These are phyloP conservation scores for Piloderma croceum DNA, from an alignment of 768 basidiomycete species.

Conservation along the genomic window DNA sequence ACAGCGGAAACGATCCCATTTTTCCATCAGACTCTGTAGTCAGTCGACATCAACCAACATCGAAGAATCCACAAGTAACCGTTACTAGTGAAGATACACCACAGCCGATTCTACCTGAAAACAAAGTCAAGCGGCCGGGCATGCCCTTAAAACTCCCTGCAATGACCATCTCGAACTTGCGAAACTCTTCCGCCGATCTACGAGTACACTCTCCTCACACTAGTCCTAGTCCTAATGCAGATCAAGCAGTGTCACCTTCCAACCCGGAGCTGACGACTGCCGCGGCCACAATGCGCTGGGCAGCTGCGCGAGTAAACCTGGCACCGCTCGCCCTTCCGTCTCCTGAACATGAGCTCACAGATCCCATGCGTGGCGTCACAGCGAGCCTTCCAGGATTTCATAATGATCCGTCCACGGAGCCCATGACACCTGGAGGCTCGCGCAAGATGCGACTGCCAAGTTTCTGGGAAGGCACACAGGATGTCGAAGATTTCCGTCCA, in stretches of 20 bases:
- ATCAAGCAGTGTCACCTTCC: not conserved
- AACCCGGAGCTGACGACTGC: conserved; percentile 56
- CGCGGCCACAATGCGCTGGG: conserved; percentile 81
- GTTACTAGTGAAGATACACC: not conserved
- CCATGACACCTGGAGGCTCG: conserved; percentile 41
- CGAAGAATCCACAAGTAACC: not conserved
- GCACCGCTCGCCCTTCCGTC: conserved; percentile 84
- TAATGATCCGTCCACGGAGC: conserved; percentile 31
- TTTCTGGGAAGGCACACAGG: conserved; percentile 63
- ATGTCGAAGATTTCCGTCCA: conserved; percentile 25
- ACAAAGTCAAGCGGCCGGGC: no score
- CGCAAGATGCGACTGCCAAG: conserved; percentile 57
- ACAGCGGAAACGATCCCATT: not conserved
- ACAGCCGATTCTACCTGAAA: no score
- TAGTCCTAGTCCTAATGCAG: not conserved
- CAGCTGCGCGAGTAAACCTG: conserved; percentile 77
- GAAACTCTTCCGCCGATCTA: not conserved
- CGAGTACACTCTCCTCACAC: not conserved
- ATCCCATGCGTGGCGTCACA: conserved; percentile 78
- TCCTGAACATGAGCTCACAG: conserved; percentile 86
- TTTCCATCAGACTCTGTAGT: not conserved
- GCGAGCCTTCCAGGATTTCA: conserved; percentile 63
- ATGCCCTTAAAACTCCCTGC: not conserved
- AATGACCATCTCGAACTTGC: not conserved
- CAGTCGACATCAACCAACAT: not conserved